phyloP scores from a whole-genome alignment of 805 yeast genomes.

The Candida railenensis region DNA sequence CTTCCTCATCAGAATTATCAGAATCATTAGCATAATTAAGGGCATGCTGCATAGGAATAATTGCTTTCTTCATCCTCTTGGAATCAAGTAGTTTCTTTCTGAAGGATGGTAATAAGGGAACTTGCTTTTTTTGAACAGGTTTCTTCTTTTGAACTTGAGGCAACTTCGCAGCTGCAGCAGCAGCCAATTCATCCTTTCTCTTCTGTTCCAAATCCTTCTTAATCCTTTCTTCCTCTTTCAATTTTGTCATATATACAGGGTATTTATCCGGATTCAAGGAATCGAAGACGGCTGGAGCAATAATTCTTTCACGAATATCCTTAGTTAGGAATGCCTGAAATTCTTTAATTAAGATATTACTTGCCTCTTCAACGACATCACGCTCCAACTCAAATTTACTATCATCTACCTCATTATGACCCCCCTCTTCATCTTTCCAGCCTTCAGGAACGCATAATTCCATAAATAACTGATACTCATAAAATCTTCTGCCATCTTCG shows the following conservation, averaged over 20 bases:
- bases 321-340: slow-evolving; percentile 60
- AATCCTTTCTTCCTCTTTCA: slow-evolving; percentile 26
- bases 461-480: slow-evolving; percentile 54
- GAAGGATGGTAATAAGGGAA: slow-evolving; percentile 31
- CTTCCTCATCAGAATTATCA: slow-evolving; percentile 29
- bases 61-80: slow-evolving; percentile 25
- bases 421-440: slow-evolving; percentile 12
- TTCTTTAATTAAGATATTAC: slow-evolving; percentile 58
- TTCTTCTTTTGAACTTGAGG: slow-evolving; percentile 18
- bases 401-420: slow-evolving; percentile 13
- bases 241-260: slow-evolving; percentile 44
- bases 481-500: slow-evolving; percentile 57
- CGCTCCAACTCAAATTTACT: slow-evolving; percentile 11
- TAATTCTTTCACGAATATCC: slow-evolving; percentile 70
- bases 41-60: slow-evolving; percentile 56
- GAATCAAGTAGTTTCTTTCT: slow-evolving; percentile 21
- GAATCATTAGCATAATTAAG: slow-evolving; percentile 43
- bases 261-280: slow-evolving; percentile 57
- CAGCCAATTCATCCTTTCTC: slow-evolving; percentile 12
- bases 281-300: slow-evolving; percentile 68
- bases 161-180: slow-evolving; percentile 20
- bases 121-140: slow-evolving; percentile 7
- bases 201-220: neutral
- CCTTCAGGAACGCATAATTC: slow-evolving; percentile 54
- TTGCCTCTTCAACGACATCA: slow-evolving; percentile 57